These are phyloP conservation scores for Fagus crenata DNA, from an alignment of 306 rosid species.

Conservation along the genomic window DNA sequence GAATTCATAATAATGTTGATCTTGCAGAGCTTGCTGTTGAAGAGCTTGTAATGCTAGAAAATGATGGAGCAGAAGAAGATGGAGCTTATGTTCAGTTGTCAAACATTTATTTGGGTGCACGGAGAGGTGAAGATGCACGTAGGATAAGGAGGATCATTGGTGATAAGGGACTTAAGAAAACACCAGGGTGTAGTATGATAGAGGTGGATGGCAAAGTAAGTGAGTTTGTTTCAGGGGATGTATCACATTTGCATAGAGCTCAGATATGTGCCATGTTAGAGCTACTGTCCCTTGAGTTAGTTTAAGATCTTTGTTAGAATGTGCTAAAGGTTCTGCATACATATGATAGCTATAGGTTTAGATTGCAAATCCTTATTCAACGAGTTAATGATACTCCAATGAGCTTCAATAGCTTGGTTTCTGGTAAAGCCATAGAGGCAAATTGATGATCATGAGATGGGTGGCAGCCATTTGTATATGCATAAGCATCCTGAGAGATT, in stretches of 20 bases:
- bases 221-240: conserved; percentile 45
- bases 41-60: conserved; percentile 34
- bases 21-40: conserved; percentile 47
- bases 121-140: conserved; percentile 40
- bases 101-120: conserved; percentile 43
- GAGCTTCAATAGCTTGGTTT: not conserved
- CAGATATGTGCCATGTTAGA: conserved; percentile 27
- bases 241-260: conserved; percentile 21
- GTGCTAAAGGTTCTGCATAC: not conserved
- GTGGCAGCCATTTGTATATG: no score
- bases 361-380: not conserved
- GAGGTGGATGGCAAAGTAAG: conserved; percentile 45
- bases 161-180: conserved; percentile 40
- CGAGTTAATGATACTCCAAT: not conserved
- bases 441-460: no score
- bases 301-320: conserved; percentile 8
- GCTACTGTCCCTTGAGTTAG: conserved; percentile 24
- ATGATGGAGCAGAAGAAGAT: conserved; percentile 34
- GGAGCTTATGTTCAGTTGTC: conserved; percentile 47
- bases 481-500: no score
- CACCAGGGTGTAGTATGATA: conserved; percentile 45
- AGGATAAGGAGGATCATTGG: conserved; percentile 41
- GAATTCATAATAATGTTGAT: conserved; percentile 32
- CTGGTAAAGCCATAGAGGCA: no score
- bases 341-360: not conserved